Evolutionary conservation across 805 yeast genomes (phyloP), one percentile per base, ranked within the genome.

Genomic region (Pachysolen tannophilus): DNA sequence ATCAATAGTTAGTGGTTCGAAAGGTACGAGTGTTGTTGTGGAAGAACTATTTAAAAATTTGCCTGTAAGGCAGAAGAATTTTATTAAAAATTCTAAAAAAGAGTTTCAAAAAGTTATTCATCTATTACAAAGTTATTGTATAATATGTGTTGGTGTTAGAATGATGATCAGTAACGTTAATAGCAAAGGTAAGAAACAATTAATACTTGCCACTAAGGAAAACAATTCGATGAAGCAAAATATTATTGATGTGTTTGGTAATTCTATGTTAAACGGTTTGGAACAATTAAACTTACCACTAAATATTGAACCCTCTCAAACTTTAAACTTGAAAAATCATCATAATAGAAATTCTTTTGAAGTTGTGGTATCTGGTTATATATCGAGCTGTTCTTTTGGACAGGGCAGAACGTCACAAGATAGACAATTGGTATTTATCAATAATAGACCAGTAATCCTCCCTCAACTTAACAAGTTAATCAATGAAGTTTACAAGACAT

Each of bases 61-160:
- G 35, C 97, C 97, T 0, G 98, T 94, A 6, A 64, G 99, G 40
- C 65, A 75, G 32, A 80, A 77, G 47, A 87, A 83, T 43, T 69
- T 88, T 33, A 66, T 63, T 14, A 83, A 77, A 48, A 79, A 82
- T 44, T 49, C 61, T 26, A 83, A 75, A 49, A 67, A 78, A 38
- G 95, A 87, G 50, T 86, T 79, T 56, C 65, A 75, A 30, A 82
- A 78, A 47, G 66, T 84, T n/a, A 48, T 90, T 3, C 50, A 60
- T 0, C 48, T 81, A 27, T 45, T 92, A 2, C 92, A 76, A 45
- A 71, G 72, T 27, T 84, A 87, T 58, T 69, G 85, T 10, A 46
- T 92, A 4, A 72, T 83, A 6, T 61, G 67, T 41, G 58, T 75
- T 3, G 59, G 65, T 3, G 72, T 80, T 6, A 72, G 82, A 37